phyloP scores from a whole-genome alignment of 1,139 yeast genomes.

The Magnusiomyces tetraspermus region DNA sequence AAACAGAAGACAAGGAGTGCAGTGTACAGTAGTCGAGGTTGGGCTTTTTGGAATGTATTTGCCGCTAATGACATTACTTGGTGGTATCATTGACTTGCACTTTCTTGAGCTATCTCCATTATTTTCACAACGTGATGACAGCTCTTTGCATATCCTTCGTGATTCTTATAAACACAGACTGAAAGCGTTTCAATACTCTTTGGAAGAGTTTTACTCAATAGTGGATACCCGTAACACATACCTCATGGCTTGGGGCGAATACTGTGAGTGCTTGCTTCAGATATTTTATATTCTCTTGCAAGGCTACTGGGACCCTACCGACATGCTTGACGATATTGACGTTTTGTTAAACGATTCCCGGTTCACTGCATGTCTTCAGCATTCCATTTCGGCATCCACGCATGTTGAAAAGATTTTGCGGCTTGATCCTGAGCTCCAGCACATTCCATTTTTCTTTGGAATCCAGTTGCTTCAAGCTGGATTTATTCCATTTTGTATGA shows the following conservation, averaged over 20 bases:
- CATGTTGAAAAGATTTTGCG: constrained; percentile 21
- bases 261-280: constrained; percentile 22
- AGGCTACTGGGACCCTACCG: constrained; percentile 26
- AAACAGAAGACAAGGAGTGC: constrained; percentile 17
- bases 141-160: constrained; percentile 17
- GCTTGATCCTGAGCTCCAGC: constrained; percentile 24
- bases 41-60: constrained; percentile 25
- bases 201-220: constrained; percentile 17
- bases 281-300: constrained; percentile 21
- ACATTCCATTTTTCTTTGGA: constrained; percentile 27
- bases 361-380: constrained; percentile 21
- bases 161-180: constrained; percentile 19
- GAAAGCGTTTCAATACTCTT: constrained; percentile 21
- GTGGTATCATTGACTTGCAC: constrained; percentile 22
- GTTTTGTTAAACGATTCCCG: constrained; percentile 22
- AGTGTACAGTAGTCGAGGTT: constrained; percentile 16
- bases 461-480: constrained; percentile 26
- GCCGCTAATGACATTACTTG: constrained; percentile 25
- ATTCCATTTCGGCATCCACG: constrained; percentile 25
- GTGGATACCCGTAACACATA: constrained; percentile 10
- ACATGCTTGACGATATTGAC: constrained; percentile 21
- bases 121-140: constrained; percentile 16
- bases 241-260: constrained; percentile 22
- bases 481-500: constrained; percentile 25
- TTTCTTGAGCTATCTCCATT: constrained; percentile 16